phyloP scores from a whole-genome alignment of 306 rosid species.

The Dalbergia oliveri region DNA sequence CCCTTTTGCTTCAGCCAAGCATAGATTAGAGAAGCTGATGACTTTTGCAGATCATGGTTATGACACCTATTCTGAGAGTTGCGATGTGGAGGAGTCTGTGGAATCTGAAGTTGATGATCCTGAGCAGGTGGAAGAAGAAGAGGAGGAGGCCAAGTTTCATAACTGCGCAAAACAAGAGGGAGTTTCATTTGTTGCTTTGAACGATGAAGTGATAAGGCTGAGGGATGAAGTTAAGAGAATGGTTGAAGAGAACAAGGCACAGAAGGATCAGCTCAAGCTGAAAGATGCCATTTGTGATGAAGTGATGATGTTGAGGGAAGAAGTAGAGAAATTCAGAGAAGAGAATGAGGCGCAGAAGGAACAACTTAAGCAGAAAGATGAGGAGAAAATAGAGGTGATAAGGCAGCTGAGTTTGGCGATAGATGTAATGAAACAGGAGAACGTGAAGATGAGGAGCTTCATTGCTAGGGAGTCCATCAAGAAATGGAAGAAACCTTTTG shows the following conservation, averaged over 20 bases:
- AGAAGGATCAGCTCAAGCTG: slow-evolving; percentile 53
- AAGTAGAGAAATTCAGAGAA: slow-evolving; percentile 58
- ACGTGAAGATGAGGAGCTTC: slow-evolving; percentile 63
- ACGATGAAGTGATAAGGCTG: slow-evolving; percentile 58
- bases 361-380: slow-evolving; percentile 68
- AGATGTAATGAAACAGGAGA: slow-evolving; percentile 76
- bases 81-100: slow-evolving; percentile 60
- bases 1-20: slow-evolving; percentile 68
- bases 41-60: slow-evolving; percentile 54
- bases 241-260: slow-evolving; percentile 59
- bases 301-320: slow-evolving; percentile 62
- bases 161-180: slow-evolving; percentile 38
- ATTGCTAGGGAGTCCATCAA: slow-evolving; percentile 52
- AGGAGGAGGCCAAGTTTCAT: slow-evolving; percentile 35
- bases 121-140: slow-evolving; percentile 47
- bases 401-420: slow-evolving; percentile 78
- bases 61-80: slow-evolving; percentile 67
- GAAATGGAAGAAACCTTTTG: slow-evolving; percentile 63
- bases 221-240: slow-evolving; percentile 67
- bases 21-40: slow-evolving; percentile 51
- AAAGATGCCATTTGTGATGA: slow-evolving; percentile 51
- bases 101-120: slow-evolving; percentile 93
- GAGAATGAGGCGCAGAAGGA: slow-evolving; percentile 64
- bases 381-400: slow-evolving; percentile 79
- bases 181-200: slow-evolving; percentile 20